Conservation (phyloP, 192 early-diverging fungal genomes). For the Phycomyces blakesleeanus region DNA sequence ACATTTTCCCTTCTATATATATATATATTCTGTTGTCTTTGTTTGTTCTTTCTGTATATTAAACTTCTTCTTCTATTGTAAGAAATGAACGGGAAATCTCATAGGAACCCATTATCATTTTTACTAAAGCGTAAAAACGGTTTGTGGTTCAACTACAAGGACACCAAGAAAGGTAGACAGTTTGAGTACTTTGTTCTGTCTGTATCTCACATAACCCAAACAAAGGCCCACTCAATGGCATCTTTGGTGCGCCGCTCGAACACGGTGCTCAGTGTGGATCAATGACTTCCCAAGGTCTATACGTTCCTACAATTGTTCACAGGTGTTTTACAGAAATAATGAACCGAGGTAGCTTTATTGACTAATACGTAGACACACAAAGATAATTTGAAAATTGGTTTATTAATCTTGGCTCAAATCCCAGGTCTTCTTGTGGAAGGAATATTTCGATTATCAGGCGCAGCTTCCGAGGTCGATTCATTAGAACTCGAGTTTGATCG, state of each 20-base stretch:
- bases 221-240: conserved; percentile 7
- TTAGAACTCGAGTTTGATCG: conserved; percentile 20
- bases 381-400: too few species aligned
- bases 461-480: conserved; percentile 28
- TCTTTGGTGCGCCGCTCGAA: conserved; percentile 31
- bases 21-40: background rate
- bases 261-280: conserved; percentile 24
- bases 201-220: too few species aligned
- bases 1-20: conserved; percentile 8
- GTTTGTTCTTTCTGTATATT: too few species aligned
- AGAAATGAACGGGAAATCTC: conserved; percentile 10
- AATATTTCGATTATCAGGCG: conserved; percentile 35
- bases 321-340: conserved; percentile 30
- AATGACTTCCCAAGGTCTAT: conserved; percentile 11
- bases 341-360: conserved; percentile 21
- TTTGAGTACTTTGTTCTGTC: background rate
- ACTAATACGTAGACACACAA: background rate
- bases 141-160: conserved; percentile 1
- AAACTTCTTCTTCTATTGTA: too few species aligned
- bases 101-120: conserved; percentile 17
- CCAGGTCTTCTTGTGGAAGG: conserved; percentile 26
- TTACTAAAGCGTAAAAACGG: conserved; percentile 14
- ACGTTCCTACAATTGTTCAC: conserved; percentile 26
- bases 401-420: too few species aligned
- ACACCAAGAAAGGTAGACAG: conserved; percentile 17